Evolutionary conservation across 2,329 filamentous ascomycete genomes (phyloP), one percentile per base, ranked within the genome.

Genomic region (Xylariales sp.): DNA sequence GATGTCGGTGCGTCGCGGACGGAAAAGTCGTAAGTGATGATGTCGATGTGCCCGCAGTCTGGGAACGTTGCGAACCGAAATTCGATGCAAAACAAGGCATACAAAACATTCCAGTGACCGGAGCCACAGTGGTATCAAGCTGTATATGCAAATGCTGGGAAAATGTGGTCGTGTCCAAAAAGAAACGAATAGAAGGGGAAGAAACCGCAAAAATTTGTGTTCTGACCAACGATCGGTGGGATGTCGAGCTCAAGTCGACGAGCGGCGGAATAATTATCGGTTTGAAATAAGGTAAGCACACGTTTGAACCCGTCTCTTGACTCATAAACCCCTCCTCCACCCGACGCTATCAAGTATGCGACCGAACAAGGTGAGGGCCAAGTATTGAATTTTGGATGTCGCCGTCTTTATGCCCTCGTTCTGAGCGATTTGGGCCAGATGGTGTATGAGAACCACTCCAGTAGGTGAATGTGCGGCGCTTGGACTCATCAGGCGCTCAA

Each of bases 71-170:
- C 29, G 10, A 32, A 6, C 10, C 6, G 14, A 21, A 14, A 25
- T 24, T 15, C 25, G 24, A 22, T 33, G 28, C 12, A 7, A 8
- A 22, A 25, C 15, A 33, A 33, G 38, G 10, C n/a, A 14, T n/a
- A 35, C 15, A 27, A 25, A 34, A 6, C 12, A 36, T 11, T 9
- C 7, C 15, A 34, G 31, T 16, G 19, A 36, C 35, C n/a, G 32
- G 22, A 37, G n/a, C 29, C 14, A 22, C 21, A 34, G 25, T 44
- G 42, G 42, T 44, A 44, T 44, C 42, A 40, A 39, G 11, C 10
- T 35, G 37, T 39, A 44, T 39, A 44, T 44, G 42, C 40, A 42
- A 36, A 42, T 37, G 38, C 28, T 18, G 29, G 20, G 9, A 15
- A 25, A 27, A 39, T n/a, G 9, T 32, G 15, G 14, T 24, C 15